phyloP scores from a whole-genome alignment of 2,329 filamentous ascomycete genomes.

The Sporothrix variecibatus region DNA sequence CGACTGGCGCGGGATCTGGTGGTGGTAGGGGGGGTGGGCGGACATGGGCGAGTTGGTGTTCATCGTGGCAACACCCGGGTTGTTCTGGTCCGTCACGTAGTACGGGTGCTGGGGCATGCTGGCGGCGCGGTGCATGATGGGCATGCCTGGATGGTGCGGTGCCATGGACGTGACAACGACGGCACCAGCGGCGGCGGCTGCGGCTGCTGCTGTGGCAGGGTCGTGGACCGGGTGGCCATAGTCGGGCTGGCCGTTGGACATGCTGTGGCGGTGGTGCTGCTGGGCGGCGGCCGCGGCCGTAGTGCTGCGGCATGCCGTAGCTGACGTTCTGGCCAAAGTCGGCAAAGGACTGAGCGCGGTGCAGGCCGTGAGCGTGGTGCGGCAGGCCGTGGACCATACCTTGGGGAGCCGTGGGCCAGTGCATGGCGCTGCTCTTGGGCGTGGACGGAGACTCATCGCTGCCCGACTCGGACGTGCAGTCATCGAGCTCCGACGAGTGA shows the following conservation, averaged over 20 bases:
- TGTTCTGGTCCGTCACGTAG: constrained; percentile 63
- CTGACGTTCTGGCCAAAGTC: constrained; percentile 54
- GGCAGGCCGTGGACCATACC: constrained; percentile 43
- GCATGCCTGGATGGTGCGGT: constrained; percentile 43
- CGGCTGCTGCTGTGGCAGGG: not conserved
- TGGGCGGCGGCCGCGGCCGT: constrained; percentile 44
- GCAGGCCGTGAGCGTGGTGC: constrained; percentile 39
- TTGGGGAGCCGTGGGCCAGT: constrained; percentile 49
- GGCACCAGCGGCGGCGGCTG: constrained; percentile 16
- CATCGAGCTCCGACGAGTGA: constrained; percentile 57
- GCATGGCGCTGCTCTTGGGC: constrained; percentile 54
- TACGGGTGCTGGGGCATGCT: constrained; percentile 51
- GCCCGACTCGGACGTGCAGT: constrained; percentile 59
- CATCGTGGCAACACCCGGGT: constrained; percentile 64
- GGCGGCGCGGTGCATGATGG: constrained; percentile 52
- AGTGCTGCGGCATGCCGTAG: constrained; percentile 48
- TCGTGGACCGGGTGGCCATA: constrained; percentile 47
- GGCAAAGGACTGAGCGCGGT: constrained; percentile 56
- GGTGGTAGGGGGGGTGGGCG: constrained; percentile 37
- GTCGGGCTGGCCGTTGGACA: constrained; percentile 49
- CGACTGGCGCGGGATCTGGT: constrained; percentile 55
- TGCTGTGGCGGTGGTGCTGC: constrained; percentile 54
- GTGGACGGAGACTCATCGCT: constrained; percentile 61
- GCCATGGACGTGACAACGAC: constrained; percentile 25
- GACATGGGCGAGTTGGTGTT: constrained; percentile 49